Conservation (phyloP, 2,329 filamentous ascomycete genomes). For the Achaetomium macrosporum region DNA sequence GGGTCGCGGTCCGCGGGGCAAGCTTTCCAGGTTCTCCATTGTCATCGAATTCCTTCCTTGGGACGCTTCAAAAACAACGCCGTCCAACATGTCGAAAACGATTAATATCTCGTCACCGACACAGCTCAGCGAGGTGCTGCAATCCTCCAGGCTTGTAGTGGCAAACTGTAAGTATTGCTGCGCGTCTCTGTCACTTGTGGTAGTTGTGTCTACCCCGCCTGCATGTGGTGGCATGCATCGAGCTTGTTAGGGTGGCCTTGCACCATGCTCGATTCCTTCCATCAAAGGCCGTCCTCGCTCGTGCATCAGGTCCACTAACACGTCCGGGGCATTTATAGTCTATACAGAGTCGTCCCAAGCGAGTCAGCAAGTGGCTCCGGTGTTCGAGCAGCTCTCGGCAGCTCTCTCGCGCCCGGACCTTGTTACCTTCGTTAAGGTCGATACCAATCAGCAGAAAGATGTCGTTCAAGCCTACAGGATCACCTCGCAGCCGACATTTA, state of each 20-base stretch:
- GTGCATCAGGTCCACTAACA: neutral
- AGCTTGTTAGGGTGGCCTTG: neutral
- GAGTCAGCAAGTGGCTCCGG: slow-evolving; percentile 75
- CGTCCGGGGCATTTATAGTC: slow-evolving; percentile 48
- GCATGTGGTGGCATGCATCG: neutral
- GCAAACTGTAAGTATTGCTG: slow-evolving; percentile 67
- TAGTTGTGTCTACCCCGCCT: slow-evolving; percentile 17
- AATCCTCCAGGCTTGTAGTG: slow-evolving; percentile 71
- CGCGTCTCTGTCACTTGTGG: slow-evolving; percentile 22
- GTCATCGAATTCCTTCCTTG: slow-evolving; percentile 5
- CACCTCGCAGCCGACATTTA: slow-evolving; percentile 80
- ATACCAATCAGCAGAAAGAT: slow-evolving; percentile 70
- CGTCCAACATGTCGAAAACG: slow-evolving; percentile 27
- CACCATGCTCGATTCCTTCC: no score
- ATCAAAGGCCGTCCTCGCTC: neutral
- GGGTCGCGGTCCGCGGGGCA: slow-evolving; percentile 11
- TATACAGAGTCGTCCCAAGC: slow-evolving; percentile 82
- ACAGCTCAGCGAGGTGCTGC: slow-evolving; percentile 64
- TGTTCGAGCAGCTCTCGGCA: slow-evolving; percentile 71
- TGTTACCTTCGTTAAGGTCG: slow-evolving; percentile 82
- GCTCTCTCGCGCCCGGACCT: slow-evolving; percentile 64
- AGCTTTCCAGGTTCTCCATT: slow-evolving; percentile 1
- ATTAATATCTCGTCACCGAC: slow-evolving; percentile 41
- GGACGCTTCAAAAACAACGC: neutral
- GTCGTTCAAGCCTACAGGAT: slow-evolving; percentile 69